Evolutionary conservation across 1,284 basidiomycete genomes (phyloP).

Genomic region (Lignosus rhinocerotis): DNA sequence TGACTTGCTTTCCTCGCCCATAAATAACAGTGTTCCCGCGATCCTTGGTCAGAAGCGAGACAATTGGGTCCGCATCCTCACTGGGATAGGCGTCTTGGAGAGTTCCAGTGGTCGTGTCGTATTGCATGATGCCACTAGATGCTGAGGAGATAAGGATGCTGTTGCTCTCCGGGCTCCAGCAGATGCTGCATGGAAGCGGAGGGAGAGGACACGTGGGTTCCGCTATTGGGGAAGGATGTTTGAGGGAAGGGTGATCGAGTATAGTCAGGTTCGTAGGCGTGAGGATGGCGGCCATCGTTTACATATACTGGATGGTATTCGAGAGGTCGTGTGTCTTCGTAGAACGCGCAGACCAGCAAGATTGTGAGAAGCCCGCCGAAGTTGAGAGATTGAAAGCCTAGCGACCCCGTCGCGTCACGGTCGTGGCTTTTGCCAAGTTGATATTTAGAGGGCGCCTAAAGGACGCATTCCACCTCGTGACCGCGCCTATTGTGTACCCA

Average conservation of each 20-base stretch:
- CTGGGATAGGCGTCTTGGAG: conserved; percentile 40
- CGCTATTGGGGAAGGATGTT: conserved; percentile 40
- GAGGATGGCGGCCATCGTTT: conserved; percentile 28
- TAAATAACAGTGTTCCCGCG: conserved; percentile 48
- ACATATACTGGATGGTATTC: background rate
- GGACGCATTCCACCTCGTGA: background rate
- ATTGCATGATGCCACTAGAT: conserved; percentile 46
- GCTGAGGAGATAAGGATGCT: conserved; percentile 52
- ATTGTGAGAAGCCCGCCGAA: background rate
- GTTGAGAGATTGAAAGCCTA: background rate
- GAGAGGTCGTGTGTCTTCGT: background rate
- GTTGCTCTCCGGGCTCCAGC: conserved; percentile 58
- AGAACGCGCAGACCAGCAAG: no score
- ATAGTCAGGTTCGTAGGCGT: conserved; percentile 33
- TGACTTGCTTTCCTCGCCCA: conserved; percentile 50
- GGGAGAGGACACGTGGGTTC: conserved; percentile 41
- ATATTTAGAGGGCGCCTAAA: background rate
- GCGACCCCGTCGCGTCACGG: no score
- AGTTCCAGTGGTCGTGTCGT: conserved; percentile 45
- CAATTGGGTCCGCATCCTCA: conserved; percentile 30
- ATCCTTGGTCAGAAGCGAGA: conserved; percentile 47
- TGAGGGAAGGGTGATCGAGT: conserved; percentile 47
- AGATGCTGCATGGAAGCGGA: conserved; percentile 41
- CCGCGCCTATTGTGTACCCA: no score
- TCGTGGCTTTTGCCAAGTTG: background rate